A percentile compares a stretch with the other conserved stretches of the same genome.
phyloP scores from a whole-genome alignment of 2,329 filamentous ascomycete genomes.

The Esteya vermicola region DNA sequence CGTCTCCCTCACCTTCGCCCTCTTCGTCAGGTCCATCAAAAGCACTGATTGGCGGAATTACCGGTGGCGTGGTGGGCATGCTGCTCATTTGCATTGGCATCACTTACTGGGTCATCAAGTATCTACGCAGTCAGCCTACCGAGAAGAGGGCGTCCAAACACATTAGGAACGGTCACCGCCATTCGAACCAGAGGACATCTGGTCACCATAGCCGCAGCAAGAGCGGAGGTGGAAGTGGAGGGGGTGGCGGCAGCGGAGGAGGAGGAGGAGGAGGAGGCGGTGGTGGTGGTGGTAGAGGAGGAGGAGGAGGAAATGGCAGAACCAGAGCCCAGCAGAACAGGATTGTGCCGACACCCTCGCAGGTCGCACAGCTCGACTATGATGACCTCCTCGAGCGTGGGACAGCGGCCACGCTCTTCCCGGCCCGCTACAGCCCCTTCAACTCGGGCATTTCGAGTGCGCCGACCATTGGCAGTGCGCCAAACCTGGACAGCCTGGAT shows the following conservation, averaged over 20 bases:
- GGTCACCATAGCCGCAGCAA: neutral
- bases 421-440: constrained; percentile 8
- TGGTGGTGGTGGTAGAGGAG: neutral
- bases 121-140: constrained; percentile 28
- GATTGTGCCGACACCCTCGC: constrained; percentile 24
- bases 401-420: constrained; percentile 4
- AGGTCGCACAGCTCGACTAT: constrained; percentile 26
- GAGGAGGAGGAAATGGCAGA: neutral
- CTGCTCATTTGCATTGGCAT: constrained; percentile 31
- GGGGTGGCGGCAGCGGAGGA: neutral
- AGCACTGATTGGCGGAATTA: constrained; percentile 35
- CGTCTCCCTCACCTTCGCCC: neutral
- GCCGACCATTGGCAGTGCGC: neutral
- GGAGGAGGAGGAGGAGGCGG: too few relatives aligned
- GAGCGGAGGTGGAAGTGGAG: neutral
- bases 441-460: constrained; percentile 8
- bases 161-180: too few relatives aligned
- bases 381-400: constrained; percentile 22
- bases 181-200: too few relatives aligned
- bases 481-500: too few relatives aligned
- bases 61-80: constrained; percentile 34
- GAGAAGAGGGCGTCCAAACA: too few relatives aligned
- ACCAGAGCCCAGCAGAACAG: constrained; percentile 10
- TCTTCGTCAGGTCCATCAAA: constrained; percentile 18
- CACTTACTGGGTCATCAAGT: constrained; percentile 33